Percentiles rank a stretch among this genome's conserved stretches.
Conservation (phyloP, 208 protist species). For the Blechomonas ayalai region DNA sequence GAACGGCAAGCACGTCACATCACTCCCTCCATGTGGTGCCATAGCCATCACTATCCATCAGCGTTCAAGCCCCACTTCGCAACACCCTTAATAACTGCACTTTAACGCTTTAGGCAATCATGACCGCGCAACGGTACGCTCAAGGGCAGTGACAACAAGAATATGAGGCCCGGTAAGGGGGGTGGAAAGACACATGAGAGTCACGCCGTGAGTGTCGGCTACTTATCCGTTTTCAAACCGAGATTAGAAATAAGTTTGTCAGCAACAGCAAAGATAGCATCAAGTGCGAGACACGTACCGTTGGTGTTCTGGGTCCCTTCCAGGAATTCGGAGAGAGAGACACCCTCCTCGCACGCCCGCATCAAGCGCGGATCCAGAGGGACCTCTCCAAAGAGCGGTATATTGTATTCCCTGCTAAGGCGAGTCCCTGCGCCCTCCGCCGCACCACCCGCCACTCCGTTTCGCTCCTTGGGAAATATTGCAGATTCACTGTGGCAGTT, state of each 20-base stretch:
- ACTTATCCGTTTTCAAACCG: too few species aligned
- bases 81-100: too few species aligned
- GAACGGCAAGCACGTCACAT: too few species aligned
- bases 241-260: conserved; percentile 32
- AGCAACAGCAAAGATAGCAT: conserved; percentile 31
- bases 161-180: too few species aligned
- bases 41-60: too few species aligned
- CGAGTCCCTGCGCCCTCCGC: conserved; percentile 55
- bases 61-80: too few species aligned
- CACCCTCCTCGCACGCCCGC: conserved; percentile 87
- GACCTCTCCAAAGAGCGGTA: conserved; percentile 83
- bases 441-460: conserved; percentile 9
- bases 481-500: conserved; percentile 89
- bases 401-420: conserved; percentile 70
- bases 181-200: too few species aligned
- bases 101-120: too few species aligned
- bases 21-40: too few species aligned
- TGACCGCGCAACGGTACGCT: too few species aligned
- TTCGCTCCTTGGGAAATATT: conserved; percentile 88
- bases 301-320: conserved; percentile 14
- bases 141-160: too few species aligned
- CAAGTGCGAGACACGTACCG: conserved; percentile 31
- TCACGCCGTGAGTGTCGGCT: too few species aligned
- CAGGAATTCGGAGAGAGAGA: conserved; percentile 40
- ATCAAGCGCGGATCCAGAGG: conserved; percentile 89